A percentile compares a stretch with the other conserved stretches of the same genome.
phyloP scores from a whole-genome alignment of 768 basidiomycete genomes.

The Clathrus columnatus region DNA sequence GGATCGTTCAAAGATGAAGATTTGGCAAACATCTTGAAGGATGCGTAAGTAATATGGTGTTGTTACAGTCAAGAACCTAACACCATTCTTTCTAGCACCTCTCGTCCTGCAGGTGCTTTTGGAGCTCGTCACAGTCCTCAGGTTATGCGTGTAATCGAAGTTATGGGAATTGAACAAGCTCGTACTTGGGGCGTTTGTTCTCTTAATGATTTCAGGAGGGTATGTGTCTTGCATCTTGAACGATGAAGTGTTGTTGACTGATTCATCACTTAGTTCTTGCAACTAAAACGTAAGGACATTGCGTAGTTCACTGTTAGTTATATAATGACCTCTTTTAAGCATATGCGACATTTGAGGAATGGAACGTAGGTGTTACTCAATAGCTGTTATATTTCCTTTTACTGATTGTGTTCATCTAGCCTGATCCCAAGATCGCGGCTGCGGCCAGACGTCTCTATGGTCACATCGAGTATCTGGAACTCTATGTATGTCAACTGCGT shows the following conservation, averaged over 20 bases:
- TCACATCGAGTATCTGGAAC: constrained; percentile 71
- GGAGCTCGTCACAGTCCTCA: constrained; percentile 60
- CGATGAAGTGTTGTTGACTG: not conserved
- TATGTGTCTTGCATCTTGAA: not conserved
- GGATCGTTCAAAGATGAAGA: constrained; percentile 58
- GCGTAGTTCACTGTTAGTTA: not conserved
- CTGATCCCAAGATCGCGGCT: not conserved
- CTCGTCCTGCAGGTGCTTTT: constrained; percentile 51
- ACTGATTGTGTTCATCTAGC: not conserved
- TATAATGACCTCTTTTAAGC: constrained; percentile 7
- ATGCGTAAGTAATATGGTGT: constrained; percentile 25
- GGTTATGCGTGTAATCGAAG: constrained; percentile 56
- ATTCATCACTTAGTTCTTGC: constrained; percentile 13
- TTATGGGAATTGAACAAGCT: constrained; percentile 59
- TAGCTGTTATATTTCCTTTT: not conserved
- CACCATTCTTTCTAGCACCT: constrained; percentile 26
- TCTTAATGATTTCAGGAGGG: constrained; percentile 42
- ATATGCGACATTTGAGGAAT: constrained; percentile 22
- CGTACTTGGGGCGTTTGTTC: constrained; percentile 60
- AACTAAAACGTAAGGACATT: constrained; percentile 16
- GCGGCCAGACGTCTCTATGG: constrained; percentile 60
- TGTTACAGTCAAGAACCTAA: not conserved
- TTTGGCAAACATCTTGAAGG: constrained; percentile 51
- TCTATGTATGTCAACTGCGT: constrained; percentile 43
- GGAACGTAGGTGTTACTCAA: constrained; percentile 21